These are phyloP conservation scores for Tremellales sp. DNA, from an alignment of 1,284 basidiomycete species.

Conservation along the genomic window DNA sequence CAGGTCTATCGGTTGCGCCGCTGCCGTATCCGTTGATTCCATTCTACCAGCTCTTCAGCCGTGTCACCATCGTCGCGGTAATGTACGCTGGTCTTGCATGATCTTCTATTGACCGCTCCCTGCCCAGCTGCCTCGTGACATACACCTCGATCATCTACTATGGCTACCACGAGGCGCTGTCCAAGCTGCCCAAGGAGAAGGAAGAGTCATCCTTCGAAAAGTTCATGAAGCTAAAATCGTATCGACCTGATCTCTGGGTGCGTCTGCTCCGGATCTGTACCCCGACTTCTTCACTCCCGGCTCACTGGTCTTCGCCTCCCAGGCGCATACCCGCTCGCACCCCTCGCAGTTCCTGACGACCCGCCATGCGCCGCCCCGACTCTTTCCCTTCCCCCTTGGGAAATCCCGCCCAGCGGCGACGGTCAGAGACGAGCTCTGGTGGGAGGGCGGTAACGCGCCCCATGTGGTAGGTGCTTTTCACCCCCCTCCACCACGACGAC, in stretches of 20 bases:
- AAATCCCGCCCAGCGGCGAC: conserved; percentile 32
- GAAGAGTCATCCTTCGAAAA: conserved; percentile 9
- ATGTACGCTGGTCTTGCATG: conserved; percentile 22
- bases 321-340: conserved; percentile 36
- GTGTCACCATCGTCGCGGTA: conserved; percentile 28
- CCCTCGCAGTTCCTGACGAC: conserved; percentile 40
- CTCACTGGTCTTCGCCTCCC: background rate
- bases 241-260: conserved; percentile 27
- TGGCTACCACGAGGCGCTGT: conserved; percentile 29
- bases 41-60: conserved; percentile 33
- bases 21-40: conserved; percentile 25
- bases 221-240: conserved; percentile 11
- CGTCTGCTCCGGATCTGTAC: conserved; percentile 8
- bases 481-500: background rate
- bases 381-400: conserved; percentile 40
- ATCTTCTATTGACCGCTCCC: too few relatives aligned
- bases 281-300: background rate
- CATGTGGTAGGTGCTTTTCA: conserved; percentile 29
- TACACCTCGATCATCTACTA: conserved; percentile 32
- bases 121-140: conserved; percentile 21
- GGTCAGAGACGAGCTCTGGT: conserved; percentile 39
- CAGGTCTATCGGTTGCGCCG: conserved; percentile 22
- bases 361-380: conserved; percentile 25
- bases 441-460: conserved; percentile 42
- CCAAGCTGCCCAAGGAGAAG: conserved; percentile 19